Evolutionary conservation across 768 basidiomycete genomes (phyloP), one percentile per base, ranked within the genome.

Genomic region (Chlorophyllum brunneum): DNA sequence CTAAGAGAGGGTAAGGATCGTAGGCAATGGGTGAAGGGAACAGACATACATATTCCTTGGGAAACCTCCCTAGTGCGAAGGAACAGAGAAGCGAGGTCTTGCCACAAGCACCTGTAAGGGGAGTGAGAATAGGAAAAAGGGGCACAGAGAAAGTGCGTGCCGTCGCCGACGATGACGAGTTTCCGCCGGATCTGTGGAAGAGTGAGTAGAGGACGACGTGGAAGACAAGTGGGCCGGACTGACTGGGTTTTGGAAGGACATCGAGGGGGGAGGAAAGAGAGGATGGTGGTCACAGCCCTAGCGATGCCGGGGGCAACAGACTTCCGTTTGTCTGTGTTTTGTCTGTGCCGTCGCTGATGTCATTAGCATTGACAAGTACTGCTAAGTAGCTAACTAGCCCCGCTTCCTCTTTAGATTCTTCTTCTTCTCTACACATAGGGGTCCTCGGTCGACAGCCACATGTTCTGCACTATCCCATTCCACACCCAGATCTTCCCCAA

Each of bases 111-210:
- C 89, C 88, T 90, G 61, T 56, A 36, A 33, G 46, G 29, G 40
- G 43, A 51, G 29, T 56, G 58, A 68, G 66, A 52, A 53, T 33
- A 50, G 44, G 47, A 31, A 48, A 39, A 40, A 51, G 38, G 55
- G 42, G 15, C 55, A 51, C 41, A 50, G 30, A 52, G 59, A 37
- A 41, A 56, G 51, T 60, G 77, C 84, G 66, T 76, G 76, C 95
- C 95, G 71, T 99, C 95, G 60, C 95, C 95, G 56, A 98, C 94
- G 65, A 94, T 93, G 70, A 95, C 94, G 54, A 98, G 77, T 74
- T 98, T 98, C 63, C 94, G 81, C 61, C 92, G 85, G 69, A 98
- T 90, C 92, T 95, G 42, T 48, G 27, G 34, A 48, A 54, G 42
- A 51, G 51, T 45, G 59, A 60, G 54, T 54, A 51, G 45, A 31